Conservation (phyloP, 805 yeast species). For the Ogataea kodamae region DNA sequence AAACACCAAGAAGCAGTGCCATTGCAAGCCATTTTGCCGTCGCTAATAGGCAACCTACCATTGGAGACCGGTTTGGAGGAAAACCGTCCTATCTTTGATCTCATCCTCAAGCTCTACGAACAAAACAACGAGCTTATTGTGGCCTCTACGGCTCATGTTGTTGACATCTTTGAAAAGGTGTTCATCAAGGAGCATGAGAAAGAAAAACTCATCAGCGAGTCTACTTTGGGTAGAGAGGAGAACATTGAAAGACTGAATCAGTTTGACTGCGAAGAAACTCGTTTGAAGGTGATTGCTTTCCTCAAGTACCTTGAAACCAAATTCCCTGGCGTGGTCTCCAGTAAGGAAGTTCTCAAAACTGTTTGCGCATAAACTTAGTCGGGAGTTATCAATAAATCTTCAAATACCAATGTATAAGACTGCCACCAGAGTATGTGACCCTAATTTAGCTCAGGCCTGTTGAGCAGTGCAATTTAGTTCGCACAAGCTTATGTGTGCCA, state of each 20-base stretch:
- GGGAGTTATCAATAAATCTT: no score
- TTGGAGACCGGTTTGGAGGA: conserved; percentile 87
- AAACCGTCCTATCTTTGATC: conserved; percentile 82
- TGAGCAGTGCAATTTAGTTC: no score
- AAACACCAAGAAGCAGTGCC: conserved; percentile 73
- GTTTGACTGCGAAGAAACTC: conserved; percentile 67
- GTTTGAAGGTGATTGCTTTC: conserved; percentile 60
- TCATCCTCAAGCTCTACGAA: conserved; percentile 70
- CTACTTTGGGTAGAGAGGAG: conserved; percentile 84
- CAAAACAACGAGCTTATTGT: conserved; percentile 53
- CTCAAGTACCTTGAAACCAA: conserved; percentile 68
- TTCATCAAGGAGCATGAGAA: conserved; percentile 75
- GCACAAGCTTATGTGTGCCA: no score
- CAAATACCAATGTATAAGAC: no score
- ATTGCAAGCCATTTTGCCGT: conserved; percentile 69
- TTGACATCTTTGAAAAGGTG: conserved; percentile 65
- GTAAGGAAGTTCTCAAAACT: conserved; percentile 43
- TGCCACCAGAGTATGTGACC: no score
- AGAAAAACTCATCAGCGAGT: conserved; percentile 62
- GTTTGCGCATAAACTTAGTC: conserved; percentile 37
- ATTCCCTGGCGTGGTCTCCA: conserved; percentile 59
- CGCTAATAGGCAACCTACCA: conserved; percentile 75
- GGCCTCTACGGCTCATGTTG: conserved; percentile 55
- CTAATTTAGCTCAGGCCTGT: no score
- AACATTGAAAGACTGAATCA: conserved; percentile 74